These are phyloP conservation scores for Thielaviopsis populi DNA, from an alignment of 2,329 filamentous ascomycete species.

Conservation along the genomic window DNA sequence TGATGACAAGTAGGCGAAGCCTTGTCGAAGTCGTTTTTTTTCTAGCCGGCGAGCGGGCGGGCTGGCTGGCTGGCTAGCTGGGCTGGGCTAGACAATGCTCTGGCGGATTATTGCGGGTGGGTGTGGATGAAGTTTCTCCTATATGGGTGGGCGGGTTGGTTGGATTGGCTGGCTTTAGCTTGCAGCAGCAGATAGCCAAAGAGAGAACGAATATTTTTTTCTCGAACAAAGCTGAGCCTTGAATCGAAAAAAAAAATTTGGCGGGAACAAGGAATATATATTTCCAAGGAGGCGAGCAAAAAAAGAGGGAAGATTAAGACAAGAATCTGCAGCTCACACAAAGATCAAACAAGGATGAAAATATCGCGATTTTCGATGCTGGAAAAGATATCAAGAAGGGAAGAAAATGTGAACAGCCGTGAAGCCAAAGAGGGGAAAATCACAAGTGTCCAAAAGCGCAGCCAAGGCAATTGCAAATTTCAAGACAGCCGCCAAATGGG, in stretches of 20 bases:
- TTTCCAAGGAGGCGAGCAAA: background rate
- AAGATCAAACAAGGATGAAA: constrained; percentile 2
- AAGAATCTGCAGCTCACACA: background rate
- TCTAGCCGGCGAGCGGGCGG: background rate
- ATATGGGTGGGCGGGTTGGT: background rate
- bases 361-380: background rate
- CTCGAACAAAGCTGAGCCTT: constrained; percentile 1
- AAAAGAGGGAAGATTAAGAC: background rate
- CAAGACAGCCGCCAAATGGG: background rate
- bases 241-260: background rate
- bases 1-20: background rate
- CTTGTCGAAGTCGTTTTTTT: constrained; percentile 1
- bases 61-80: background rate
- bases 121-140: background rate
- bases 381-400: background rate
- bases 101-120: constrained; percentile 2
- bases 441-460: background rate
- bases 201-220: constrained; percentile 3
- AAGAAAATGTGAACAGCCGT: background rate
- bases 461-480: background rate
- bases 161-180: constrained; percentile 2
- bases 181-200: background rate
- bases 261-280: background rate
- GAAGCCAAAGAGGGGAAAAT: background rate
- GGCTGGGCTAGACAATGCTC: background rate